Base-by-base conservation (phyloP, 345 rosid genomes). In the Eucalyptus tenuipes region DNA sequence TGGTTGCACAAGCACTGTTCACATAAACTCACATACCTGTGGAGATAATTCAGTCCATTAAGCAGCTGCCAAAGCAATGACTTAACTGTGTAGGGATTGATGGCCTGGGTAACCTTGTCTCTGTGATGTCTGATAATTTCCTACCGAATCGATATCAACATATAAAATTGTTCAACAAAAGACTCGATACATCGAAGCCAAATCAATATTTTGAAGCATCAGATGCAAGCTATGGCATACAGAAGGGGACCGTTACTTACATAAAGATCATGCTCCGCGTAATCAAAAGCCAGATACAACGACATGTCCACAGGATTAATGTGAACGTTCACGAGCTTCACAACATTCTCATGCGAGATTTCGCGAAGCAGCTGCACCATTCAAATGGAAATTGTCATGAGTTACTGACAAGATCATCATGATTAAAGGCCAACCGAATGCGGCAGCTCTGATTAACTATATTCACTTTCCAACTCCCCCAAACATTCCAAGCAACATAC, bases 21-120 rank as follows among this genome's bases (percentile, higher is more conserved):
- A 11, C 47, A 37, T 59, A 52, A 71, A 61, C 31, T 49, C 79
- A 49, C 66, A 40, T 84, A 90, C 91, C 91, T 94, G 88, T 98
- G 99, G 53, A 97, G 97, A 93, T 96, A 98, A 91, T 97, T 98
- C 91, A 98, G 94, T 47, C 99, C 99, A 89, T 98, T 97, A 87
- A 97, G 99, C 92, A 98, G 93, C 94, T 98, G 99, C 99, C 99
- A 98, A 50, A 98, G 96, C 91, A 98, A 91, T 49, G 99, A 98
- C 90, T 98, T 98, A 55, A 98, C 96, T 0, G 99, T 98, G 91
- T 97, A 98, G 42, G 86, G 96, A 90, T 96, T 96, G 49, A 98
- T 94, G 31, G 90, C 7, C 88, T 94, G 97, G 57, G 87, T 89
- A 86, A 93, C 95, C 93, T 95, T 98, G 91, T 95, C 99, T 85